Evolutionary conservation across 345 rosid species (phyloP), one percentile per base, ranked within the genome.

Genomic region (Pugionium dolabratum): DNA sequence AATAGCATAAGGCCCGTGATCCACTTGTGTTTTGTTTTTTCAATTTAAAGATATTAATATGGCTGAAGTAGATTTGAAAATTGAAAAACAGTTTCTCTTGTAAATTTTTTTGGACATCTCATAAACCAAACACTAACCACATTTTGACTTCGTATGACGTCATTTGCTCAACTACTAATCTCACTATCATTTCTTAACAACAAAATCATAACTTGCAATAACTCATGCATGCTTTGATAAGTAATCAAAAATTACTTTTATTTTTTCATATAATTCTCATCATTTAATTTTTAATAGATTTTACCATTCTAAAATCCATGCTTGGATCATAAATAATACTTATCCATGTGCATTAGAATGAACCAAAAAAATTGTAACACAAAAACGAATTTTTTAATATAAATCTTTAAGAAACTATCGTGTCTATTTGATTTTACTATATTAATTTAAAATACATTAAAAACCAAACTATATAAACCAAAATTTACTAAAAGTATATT

Each of bases 91-190:
- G 18, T 18, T 18, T 18, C 18, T 18, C 18, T 18, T 18, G 18
- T 18, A 18, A 18, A 0, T 18, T 18, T 18, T n/a, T 18, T 18
- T 18, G 18, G 18, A 18, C 18, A 0, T 18, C 18, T 18, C 18
- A 18, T 9, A 41, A 52, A 54, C 27, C 3, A 65, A 42, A 41
- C 28, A 65, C 60, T 34, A 54, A 66, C 71, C 31, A 66, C 37
- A 45, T 46, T 45, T 37, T 66, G 46, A 44, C 71, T 55, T 45
- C 31, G 45, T 55, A 2, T 56, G 71, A 67, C 39, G 71, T 67
- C 55, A 68, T 58, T 58, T 68, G 64, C 58, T 56, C 64, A 57
- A 57, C 72, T 25, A 29, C 25, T 40, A 8, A 11, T 31, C 32
- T 42, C 9, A 31, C 2, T 8, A 2, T 3, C 2, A 41, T 64